Conservation (phyloP, 2,329 filamentous ascomycete species). For the Monosporascus sp. region DNA sequence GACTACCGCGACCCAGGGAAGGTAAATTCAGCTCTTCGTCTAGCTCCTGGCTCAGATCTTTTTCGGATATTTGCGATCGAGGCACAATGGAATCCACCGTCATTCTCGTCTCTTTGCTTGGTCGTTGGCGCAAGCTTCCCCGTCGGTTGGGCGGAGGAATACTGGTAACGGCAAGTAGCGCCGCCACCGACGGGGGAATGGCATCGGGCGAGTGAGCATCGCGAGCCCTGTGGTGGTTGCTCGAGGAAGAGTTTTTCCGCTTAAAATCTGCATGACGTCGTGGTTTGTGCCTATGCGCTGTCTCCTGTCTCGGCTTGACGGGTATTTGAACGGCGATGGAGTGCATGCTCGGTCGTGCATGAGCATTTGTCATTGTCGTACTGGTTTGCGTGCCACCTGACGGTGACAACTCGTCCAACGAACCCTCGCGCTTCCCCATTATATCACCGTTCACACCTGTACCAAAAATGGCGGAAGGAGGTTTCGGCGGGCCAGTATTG, state of each 20-base stretch:
- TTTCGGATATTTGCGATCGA: constrained; percentile 49
- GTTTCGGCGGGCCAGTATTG: constrained; percentile 8
- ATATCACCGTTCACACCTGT: constrained; percentile 13
- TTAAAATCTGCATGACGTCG: constrained; percentile 30
- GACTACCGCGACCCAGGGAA: constrained; percentile 43
- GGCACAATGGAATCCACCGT: constrained; percentile 53
- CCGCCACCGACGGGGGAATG: constrained; percentile 54
- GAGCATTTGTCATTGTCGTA: constrained; percentile 23
- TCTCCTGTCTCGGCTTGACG: constrained; percentile 33
- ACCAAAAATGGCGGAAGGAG: constrained; percentile 12
- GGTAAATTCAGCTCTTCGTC: constrained; percentile 22
- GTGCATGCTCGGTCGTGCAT: constrained; percentile 31
- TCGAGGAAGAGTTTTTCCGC: constrained; percentile 26
- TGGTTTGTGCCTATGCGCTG: constrained; percentile 26
- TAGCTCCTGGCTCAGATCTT: constrained; percentile 46
- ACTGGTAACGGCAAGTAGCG: constrained; percentile 55
- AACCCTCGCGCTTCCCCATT: constrained; percentile 22
- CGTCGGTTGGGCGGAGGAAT: constrained; percentile 46
- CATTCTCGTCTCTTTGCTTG: constrained; percentile 29
- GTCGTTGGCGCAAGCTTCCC: constrained; percentile 25
- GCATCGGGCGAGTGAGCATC: constrained; percentile 47
- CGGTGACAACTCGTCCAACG: constrained; percentile 18
- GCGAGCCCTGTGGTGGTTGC: constrained; percentile 27
- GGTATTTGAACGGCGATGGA: constrained; percentile 54
- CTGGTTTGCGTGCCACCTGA: constrained; percentile 20